Evolutionary conservation across 2,329 filamentous ascomycete genomes (phyloP).

Genomic region (Chrysosporium keratinophilum): DNA sequence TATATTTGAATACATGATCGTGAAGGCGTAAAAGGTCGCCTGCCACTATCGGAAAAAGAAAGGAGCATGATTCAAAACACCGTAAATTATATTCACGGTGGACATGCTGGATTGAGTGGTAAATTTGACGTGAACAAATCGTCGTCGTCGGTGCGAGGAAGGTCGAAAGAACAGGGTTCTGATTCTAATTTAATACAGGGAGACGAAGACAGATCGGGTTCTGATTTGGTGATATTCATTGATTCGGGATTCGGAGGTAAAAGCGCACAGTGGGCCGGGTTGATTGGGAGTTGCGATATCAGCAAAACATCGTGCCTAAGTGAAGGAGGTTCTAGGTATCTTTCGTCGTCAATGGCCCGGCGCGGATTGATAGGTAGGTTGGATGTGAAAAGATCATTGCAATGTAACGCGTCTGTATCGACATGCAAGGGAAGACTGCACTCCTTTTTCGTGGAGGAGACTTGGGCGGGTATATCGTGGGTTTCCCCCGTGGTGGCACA

Average conservation of each 20-base stretch:
- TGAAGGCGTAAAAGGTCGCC: not conserved
- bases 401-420: not conserved
- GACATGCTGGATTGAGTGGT: slow-evolving; percentile 25
- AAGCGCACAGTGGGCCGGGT: slow-evolving; percentile 19
- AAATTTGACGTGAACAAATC: slow-evolving; percentile 26
- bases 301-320: slow-evolving; percentile 17
- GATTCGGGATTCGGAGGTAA: not conserved
- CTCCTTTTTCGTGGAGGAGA: not conserved
- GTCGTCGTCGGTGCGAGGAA: not conserved
- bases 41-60: not conserved
- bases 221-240: not conserved
- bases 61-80: not conserved
- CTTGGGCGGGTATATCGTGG: not conserved
- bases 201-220: not conserved
- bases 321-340: not conserved
- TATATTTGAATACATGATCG: not conserved
- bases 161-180: not conserved
- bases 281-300: slow-evolving; percentile 27
- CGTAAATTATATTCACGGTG: not conserved
- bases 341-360: not conserved
- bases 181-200: slow-evolving; percentile 10
- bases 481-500: not conserved
- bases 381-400: slow-evolving; percentile 6
- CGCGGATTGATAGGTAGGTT: slow-evolving; percentile 10
- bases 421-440: not conserved